phyloP scores from a whole-genome alignment of 345 rosid species.

The Clarkia xantiana region DNA sequence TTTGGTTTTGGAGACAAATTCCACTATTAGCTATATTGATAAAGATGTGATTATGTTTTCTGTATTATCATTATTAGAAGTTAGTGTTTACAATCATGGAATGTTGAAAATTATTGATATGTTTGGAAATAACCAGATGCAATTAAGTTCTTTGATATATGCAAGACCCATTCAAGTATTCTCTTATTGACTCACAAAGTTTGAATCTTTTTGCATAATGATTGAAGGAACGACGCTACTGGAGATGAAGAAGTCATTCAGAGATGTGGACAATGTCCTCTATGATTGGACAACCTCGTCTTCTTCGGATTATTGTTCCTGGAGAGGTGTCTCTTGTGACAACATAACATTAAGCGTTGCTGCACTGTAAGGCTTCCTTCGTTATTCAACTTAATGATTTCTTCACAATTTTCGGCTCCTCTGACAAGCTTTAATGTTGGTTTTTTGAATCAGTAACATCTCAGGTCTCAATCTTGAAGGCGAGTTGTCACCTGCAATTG shows the following conservation, averaged over 20 bases:
- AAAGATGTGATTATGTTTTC: too few species aligned
- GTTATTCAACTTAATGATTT: background rate
- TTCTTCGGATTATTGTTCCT: constrained; percentile 71
- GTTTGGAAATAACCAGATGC: too few species aligned
- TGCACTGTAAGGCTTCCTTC: constrained; percentile 47
- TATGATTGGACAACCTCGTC: constrained; percentile 75
- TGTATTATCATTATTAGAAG: too few species aligned
- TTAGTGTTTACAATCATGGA: too few species aligned
- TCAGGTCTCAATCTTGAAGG: constrained; percentile 89
- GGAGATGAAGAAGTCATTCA: constrained; percentile 90
- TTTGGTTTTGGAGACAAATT: too few species aligned
- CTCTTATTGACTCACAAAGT: background rate
- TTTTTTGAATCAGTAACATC: constrained; percentile 39
- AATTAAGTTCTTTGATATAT: constrained; percentile 6
- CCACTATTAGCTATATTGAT: too few species aligned
- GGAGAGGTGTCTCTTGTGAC: constrained; percentile 87
- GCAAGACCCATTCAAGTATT: background rate
- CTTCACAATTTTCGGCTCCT: background rate
- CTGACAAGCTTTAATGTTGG: constrained; percentile 1
- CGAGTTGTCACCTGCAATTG: constrained; percentile 77
- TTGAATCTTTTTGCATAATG: constrained; percentile 1
- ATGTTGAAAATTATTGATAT: too few species aligned
- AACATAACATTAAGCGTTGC: constrained; percentile 69
- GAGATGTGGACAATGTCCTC: constrained; percentile 77
- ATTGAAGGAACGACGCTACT: constrained; percentile 48